Percentiles rank a stretch among this genome's conserved stretches.
These are phyloP conservation scores for Medicago lupulina DNA, from an alignment of 306 rosid genomes.

Conservation along the genomic window DNA sequence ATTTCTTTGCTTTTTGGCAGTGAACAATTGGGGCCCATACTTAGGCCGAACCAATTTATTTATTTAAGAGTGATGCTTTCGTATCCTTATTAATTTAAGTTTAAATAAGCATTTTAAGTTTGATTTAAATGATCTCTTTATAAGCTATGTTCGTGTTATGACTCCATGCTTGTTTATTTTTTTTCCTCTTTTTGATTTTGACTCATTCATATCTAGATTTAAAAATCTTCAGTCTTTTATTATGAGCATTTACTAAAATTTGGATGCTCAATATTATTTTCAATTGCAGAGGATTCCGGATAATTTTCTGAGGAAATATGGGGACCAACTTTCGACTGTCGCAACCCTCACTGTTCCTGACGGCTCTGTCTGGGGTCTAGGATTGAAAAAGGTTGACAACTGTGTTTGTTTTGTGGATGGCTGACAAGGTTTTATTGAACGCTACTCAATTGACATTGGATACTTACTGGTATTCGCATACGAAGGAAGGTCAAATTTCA, in stretches of 20 bases:
- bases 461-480: constrained; percentile 77
- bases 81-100: not conserved
- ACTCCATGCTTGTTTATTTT: not conserved
- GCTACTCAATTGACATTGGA: constrained; percentile 72
- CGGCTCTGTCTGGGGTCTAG: constrained; percentile 74
- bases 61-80: not conserved
- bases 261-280: constrained; percentile 34
- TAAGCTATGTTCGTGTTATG: not conserved
- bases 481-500: constrained; percentile 80
- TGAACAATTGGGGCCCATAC: not conserved
- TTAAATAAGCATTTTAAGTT: not conserved
- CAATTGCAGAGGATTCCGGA: constrained; percentile 86
- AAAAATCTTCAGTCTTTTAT: not conserved
- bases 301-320: constrained; percentile 67
- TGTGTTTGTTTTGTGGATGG: constrained; percentile 75
- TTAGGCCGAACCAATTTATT: not conserved
- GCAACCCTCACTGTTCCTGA: constrained; percentile 76
- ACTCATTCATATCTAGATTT: not conserved
- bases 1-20: not conserved
- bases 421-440: constrained; percentile 88
- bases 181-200: not conserved
- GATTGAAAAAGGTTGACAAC: constrained; percentile 68
- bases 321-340: constrained; percentile 71
- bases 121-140: not conserved
- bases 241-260: constrained; percentile 24